A percentile compares a stretch with the other conserved stretches of the same genome.
phyloP scores from a whole-genome alignment of 73 alveolate species.

The Stentor coeruleus region DNA sequence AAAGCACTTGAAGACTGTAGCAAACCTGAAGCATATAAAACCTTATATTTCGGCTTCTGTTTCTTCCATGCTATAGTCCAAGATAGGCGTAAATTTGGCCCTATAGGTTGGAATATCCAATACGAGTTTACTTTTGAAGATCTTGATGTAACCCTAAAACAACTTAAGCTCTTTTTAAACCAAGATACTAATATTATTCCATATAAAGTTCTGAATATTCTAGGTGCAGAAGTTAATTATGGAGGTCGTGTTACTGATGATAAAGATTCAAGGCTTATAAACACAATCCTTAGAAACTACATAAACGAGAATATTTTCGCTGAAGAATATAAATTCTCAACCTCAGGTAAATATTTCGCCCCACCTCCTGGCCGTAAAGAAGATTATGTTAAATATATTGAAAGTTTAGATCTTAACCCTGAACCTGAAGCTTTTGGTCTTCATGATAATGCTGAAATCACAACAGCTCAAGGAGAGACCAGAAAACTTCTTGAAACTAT shows the following conservation, averaged over 20 bases:
- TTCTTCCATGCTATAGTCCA: conserved; percentile 99
- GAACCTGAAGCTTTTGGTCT: conserved; percentile 99
- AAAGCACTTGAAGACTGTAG: conserved; percentile 96
- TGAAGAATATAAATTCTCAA: conserved; percentile 92
- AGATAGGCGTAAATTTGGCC: conserved; percentile 98
- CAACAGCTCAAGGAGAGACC: conserved; percentile 96
- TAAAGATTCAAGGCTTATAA: conserved; percentile 93
- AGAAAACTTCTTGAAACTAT: conserved; percentile 85
- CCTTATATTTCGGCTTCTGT: conserved; percentile 96
- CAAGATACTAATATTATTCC: conserved; percentile 86
- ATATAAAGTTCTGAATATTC: conserved; percentile 94
- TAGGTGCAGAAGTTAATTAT: conserved; percentile 98
- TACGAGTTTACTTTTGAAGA: conserved; percentile 99
- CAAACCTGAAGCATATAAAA: conserved; percentile 92
- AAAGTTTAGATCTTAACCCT: conserved; percentile 91
- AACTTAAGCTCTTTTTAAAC: conserved; percentile 96
- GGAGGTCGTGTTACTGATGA: conserved; percentile 99
- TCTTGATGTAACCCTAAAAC: conserved; percentile 95
- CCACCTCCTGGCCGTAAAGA: conserved; percentile 96
- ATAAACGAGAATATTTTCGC: conserved; percentile 83
- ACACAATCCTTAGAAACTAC: conserved; percentile 89
- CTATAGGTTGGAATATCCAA: conserved; percentile 99
- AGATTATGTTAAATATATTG: conserved; percentile 94
- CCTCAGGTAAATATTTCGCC: conserved; percentile 84
- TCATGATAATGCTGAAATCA: conserved; percentile 99